Conservation (phyloP, 768 basidiomycete species). For the Paxillus involutus region DNA sequence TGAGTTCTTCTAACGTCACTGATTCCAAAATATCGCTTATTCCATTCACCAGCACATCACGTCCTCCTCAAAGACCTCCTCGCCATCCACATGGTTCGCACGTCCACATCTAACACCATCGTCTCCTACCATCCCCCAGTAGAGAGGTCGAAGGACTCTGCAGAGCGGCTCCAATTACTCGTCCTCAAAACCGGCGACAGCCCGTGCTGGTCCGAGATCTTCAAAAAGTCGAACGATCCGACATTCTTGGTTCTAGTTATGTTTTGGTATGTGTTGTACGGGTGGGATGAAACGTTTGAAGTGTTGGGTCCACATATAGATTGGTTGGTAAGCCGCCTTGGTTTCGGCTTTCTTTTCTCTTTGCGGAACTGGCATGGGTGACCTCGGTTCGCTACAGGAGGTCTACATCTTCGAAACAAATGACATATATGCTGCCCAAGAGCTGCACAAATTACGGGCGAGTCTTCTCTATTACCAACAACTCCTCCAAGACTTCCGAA, state of each 20-base stretch:
- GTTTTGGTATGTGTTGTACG: slow-evolving; percentile 53
- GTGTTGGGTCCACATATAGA: slow-evolving; percentile 42
- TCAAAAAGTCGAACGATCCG: slow-evolving; percentile 34
- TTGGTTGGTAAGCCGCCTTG: background rate
- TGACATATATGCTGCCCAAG: slow-evolving; percentile 47
- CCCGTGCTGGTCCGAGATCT: slow-evolving; percentile 9
- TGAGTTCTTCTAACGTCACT: slow-evolving; percentile 16
- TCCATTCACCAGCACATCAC: background rate
- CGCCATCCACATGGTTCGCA: slow-evolving; percentile 46
- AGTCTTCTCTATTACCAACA: slow-evolving; percentile 54
- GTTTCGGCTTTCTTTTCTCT: background rate
- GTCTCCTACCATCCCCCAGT: slow-evolving; percentile 10
- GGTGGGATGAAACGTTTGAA: slow-evolving; percentile 56
- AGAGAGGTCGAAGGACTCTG: background rate
- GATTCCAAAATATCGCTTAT: background rate
- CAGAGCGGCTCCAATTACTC: slow-evolving; percentile 7
- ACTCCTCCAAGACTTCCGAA: slow-evolving; percentile 54
- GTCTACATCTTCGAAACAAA: slow-evolving; percentile 38
- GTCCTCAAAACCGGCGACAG: slow-evolving; percentile 3
- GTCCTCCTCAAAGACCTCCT: slow-evolving; percentile 39
- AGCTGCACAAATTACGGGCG: slow-evolving; percentile 56
- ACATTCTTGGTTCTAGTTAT: slow-evolving; percentile 48
- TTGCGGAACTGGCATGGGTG: background rate
- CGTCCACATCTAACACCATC: slow-evolving; percentile 9
- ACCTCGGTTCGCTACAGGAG: slow-evolving; percentile 38